A percentile compares a stretch with the other conserved stretches of the same genome.
Conservation (phyloP, 192 early-diverging fungal species). For the Coemansia sp. region DNA sequence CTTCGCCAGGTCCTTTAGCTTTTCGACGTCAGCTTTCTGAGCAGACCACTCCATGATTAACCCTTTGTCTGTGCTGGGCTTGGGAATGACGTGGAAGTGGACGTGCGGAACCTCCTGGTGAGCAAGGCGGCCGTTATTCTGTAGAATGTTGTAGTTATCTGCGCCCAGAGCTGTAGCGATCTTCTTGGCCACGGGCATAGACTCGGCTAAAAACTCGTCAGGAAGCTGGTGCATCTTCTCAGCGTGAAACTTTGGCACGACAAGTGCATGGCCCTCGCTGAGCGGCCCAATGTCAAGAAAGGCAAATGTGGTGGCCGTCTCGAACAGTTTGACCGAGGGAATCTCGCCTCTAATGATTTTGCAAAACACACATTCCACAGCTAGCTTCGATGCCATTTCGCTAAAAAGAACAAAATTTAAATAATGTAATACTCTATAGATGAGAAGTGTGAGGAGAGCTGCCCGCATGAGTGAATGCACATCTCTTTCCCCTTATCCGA, state of each 20-base stretch:
- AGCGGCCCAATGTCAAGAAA: conserved; percentile 86
- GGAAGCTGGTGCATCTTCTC: conserved; percentile 90
- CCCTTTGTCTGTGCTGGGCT: conserved; percentile 65
- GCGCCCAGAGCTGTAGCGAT: conserved; percentile 75
- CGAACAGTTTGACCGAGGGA: conserved; percentile 79
- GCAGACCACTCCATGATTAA: conserved; percentile 71
- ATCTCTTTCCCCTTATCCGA: background rate
- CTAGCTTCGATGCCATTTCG: conserved; percentile 43
- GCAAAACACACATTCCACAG: conserved; percentile 84
- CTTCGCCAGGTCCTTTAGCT: conserved; percentile 53
- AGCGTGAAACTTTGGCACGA: conserved; percentile 65
- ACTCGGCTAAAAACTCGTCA: conserved; percentile 80
- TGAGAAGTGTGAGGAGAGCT: background rate
- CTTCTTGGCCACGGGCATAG: conserved; percentile 89
- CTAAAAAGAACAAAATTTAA: background rate
- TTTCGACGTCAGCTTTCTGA: conserved; percentile 60
- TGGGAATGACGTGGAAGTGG: conserved; percentile 92
- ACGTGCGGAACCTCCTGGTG: conserved; percentile 89
- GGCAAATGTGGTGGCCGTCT: conserved; percentile 80
- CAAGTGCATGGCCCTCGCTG: conserved; percentile 72
- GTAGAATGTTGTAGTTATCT: conserved; percentile 91
- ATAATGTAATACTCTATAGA: background rate
- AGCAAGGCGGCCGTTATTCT: conserved; percentile 81
- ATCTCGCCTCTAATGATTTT: conserved; percentile 87
- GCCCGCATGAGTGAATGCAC: background rate